Conservation (phyloP, 2,329 filamentous ascomycete species). For the Tolypocladium album region DNA sequence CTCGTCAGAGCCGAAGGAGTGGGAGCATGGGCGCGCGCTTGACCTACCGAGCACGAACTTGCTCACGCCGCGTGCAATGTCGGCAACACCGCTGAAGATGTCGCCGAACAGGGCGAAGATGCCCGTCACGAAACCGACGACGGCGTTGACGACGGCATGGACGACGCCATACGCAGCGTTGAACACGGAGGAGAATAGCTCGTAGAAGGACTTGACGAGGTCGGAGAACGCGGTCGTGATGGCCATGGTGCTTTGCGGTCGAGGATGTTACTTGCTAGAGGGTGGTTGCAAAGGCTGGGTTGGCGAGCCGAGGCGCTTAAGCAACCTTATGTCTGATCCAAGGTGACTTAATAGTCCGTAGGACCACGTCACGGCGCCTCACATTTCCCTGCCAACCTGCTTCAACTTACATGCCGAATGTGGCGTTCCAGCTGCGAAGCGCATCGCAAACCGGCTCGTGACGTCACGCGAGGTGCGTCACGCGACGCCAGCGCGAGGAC, state of each 20-base stretch:
- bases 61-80: conserved; percentile 26
- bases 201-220: conserved; percentile 29
- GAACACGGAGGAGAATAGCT: conserved; percentile 27
- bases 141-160: conserved; percentile 19
- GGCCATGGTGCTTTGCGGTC: conserved; percentile 14
- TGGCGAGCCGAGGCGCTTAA: not conserved
- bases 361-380: not conserved
- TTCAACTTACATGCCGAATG: not conserved
- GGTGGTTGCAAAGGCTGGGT: not conserved
- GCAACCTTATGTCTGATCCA: not conserved
- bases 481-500: not conserved
- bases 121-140: conserved; percentile 25
- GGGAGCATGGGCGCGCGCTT: not conserved
- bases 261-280: not conserved
- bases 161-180: conserved; percentile 21
- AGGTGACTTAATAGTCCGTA: not conserved
- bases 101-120: conserved; percentile 24
- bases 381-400: not conserved
- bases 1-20: not conserved
- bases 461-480: not conserved
- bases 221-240: conserved; percentile 24
- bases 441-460: not conserved
- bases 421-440: not conserved
- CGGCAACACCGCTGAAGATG: conserved; percentile 21
- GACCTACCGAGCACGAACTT: conserved; percentile 25